Percentiles rank a stretch among this genome's conserved stretches.
These are phyloP conservation scores for Panicum virgatum DNA, from an alignment of 202 grass and related monocot species.

Conservation along the genomic window DNA sequence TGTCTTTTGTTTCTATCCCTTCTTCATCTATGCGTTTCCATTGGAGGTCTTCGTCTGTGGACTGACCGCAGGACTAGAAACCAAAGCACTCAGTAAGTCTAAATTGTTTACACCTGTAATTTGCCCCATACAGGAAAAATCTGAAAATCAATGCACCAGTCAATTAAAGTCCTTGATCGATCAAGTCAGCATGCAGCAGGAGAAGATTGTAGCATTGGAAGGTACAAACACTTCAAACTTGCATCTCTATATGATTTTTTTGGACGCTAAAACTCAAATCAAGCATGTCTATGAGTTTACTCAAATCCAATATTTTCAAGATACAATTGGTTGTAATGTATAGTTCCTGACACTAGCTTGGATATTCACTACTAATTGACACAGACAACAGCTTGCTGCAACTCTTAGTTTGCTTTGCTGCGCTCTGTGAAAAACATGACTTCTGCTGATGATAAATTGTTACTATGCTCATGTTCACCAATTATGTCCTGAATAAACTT, in stretches of 20 bases:
- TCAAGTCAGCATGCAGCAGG: slow-evolving; percentile 87
- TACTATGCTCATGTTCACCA: not conserved
- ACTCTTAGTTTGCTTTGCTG: slow-evolving; percentile 10
- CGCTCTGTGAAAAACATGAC: not conserved
- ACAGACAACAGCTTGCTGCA: not conserved
- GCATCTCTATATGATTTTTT: not conserved
- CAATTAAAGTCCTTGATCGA: slow-evolving; percentile 80
- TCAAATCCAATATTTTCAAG: not conserved
- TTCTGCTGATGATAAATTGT: slow-evolving; percentile 8
- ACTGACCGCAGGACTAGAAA: not conserved
- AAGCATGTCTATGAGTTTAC: not conserved
- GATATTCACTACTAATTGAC: not conserved
- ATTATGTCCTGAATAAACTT: slow-evolving; percentile 10
- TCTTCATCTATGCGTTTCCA: slow-evolving; percentile 12
- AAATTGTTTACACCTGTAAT: slow-evolving; percentile 28
- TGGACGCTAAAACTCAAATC: not conserved
- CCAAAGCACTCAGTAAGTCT: not conserved
- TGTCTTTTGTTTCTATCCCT: not conserved
- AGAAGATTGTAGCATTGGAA: slow-evolving; percentile 81
- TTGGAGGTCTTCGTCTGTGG: not conserved
- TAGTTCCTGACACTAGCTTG: not conserved
- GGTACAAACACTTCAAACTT: slow-evolving; percentile 45
- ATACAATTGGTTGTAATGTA: not conserved
- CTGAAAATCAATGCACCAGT: slow-evolving; percentile 73
- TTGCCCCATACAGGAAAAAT: slow-evolving; percentile 58